Conservation (phyloP, 345 rosid genomes). For the Punica granatum region DNA sequence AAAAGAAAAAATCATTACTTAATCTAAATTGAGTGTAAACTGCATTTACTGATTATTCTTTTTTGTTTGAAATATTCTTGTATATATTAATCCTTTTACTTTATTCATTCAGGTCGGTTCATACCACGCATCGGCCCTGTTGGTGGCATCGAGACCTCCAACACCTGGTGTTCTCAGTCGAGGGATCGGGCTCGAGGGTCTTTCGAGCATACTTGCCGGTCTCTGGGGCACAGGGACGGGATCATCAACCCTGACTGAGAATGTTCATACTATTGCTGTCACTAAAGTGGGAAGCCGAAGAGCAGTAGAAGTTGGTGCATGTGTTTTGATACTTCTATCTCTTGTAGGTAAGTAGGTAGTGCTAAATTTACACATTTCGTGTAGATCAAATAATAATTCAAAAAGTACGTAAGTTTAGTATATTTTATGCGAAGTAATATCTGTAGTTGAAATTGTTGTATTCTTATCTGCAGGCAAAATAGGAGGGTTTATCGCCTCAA, state of each 20-base stretch:
- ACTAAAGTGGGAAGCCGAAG: conserved; percentile 99
- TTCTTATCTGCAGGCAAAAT: conserved; percentile 59
- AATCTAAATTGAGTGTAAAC: neutral
- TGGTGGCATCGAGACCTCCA: conserved; percentile 93
- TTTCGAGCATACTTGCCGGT: conserved; percentile 88
- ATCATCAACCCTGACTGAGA: conserved; percentile 87
- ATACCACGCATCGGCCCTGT: conserved; percentile 80
- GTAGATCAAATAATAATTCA: neutral
- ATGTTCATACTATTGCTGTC: conserved; percentile 96
- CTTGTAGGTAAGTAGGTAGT: conserved; percentile 49
- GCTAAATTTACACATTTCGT: neutral
- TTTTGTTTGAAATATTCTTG: neutral
- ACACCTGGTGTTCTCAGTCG: conserved; percentile 86
- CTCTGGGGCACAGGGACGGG: conserved; percentile 99
- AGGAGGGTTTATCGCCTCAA: conserved; percentile 93
- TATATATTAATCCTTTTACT: neutral
- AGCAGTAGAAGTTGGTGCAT: conserved; percentile 82
- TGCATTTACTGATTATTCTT: neutral
- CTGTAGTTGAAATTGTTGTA: neutral
- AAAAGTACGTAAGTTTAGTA: too few species aligned
- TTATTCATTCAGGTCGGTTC: conserved; percentile 71
- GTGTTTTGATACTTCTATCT: conserved; percentile 62
- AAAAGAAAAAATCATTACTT: neutral
- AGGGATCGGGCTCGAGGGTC: conserved; percentile 94
- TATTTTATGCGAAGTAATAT: too few species aligned